Evolutionary conservation across 768 basidiomycete species (phyloP).

Genomic region (Pleurotus pulmonarius): DNA sequence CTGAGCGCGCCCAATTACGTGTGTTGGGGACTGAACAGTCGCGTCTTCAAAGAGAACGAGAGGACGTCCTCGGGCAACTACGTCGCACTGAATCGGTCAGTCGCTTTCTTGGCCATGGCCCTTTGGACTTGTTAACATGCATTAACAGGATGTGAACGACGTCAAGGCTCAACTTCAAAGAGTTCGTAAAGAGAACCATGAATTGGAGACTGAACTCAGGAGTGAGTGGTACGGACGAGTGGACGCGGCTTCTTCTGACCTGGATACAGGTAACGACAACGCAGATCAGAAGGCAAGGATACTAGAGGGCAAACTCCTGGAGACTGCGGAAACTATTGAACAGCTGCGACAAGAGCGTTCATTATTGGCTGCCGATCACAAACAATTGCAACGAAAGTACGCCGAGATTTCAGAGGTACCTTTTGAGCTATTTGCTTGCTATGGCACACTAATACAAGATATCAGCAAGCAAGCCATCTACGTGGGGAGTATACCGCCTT

Average conservation of each 20-base stretch:
- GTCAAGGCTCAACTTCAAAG: conserved; percentile 65
- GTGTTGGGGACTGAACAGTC: conserved; percentile 61
- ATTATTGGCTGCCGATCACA: conserved; percentile 64
- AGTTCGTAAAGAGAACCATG: conserved; percentile 70
- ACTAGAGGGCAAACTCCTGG: conserved; percentile 61
- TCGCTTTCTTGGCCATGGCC: background rate
- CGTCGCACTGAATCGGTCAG: conserved; percentile 69
- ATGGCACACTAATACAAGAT: background rate
- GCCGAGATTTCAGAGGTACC: conserved; percentile 65
- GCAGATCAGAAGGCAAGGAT: conserved; percentile 72
- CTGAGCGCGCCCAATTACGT: conserved; percentile 65
- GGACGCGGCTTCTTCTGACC: conserved; percentile 1
- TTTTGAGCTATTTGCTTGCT: background rate
- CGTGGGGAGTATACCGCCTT: conserved; percentile 58
- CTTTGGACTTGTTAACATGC: conserved; percentile 8
- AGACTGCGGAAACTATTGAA: conserved; percentile 69
- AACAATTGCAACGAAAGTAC: conserved; percentile 66
- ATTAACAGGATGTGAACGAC: conserved; percentile 70
- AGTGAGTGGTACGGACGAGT: conserved; percentile 32
- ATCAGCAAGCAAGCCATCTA: conserved; percentile 56
- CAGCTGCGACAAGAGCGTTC: conserved; percentile 76
- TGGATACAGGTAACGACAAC: conserved; percentile 49
- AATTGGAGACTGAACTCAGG: conserved; percentile 71
- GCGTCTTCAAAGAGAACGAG: conserved; percentile 60
- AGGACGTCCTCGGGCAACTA: conserved; percentile 58